Percentiles rank a stretch among this genome's conserved stretches.
Conservation (phyloP, 257 asterid species). For the Ophiorrhiza pumila region DNA sequence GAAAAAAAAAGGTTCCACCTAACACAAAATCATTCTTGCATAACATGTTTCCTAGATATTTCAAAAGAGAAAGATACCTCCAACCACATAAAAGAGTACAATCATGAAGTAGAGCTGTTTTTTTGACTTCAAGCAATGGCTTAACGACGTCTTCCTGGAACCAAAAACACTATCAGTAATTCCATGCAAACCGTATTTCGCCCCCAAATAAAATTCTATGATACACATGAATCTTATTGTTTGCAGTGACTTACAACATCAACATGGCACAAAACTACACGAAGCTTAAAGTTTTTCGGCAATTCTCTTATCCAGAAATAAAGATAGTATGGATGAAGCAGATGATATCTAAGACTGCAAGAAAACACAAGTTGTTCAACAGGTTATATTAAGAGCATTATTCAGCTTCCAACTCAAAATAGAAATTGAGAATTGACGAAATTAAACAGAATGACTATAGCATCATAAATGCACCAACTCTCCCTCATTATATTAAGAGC, state of each 20-base stretch:
- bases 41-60: neutral
- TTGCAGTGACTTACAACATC: constrained; percentile 65
- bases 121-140: constrained; percentile 93
- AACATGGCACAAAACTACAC: constrained; percentile 89
- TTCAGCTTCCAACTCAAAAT: neutral
- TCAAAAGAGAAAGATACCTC: constrained; percentile 52
- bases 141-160: constrained; percentile 91
- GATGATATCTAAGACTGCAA: constrained; percentile 91
- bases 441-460: neutral
- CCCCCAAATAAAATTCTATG: neutral
- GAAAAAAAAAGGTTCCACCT: neutral
- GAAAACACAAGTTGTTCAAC: constrained; percentile 16
- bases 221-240: constrained; percentile 7
- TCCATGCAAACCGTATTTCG: neutral
- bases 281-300: constrained; percentile 87
- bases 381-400: constrained; percentile 2
- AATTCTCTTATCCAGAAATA: constrained; percentile 90
- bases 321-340: constrained; percentile 95
- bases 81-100: constrained; percentile 94
- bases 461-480: neutral
- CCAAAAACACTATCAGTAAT: constrained; percentile 17
- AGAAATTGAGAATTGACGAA: neutral
- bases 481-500: neutral
- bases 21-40: neutral
- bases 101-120: constrained; percentile 92